Percentiles rank a stretch among this genome's conserved stretches.
Evolutionary conservation across 2,329 filamentous ascomycete genomes (phyloP).

Genomic region (Dothideomycetes sp.): DNA sequence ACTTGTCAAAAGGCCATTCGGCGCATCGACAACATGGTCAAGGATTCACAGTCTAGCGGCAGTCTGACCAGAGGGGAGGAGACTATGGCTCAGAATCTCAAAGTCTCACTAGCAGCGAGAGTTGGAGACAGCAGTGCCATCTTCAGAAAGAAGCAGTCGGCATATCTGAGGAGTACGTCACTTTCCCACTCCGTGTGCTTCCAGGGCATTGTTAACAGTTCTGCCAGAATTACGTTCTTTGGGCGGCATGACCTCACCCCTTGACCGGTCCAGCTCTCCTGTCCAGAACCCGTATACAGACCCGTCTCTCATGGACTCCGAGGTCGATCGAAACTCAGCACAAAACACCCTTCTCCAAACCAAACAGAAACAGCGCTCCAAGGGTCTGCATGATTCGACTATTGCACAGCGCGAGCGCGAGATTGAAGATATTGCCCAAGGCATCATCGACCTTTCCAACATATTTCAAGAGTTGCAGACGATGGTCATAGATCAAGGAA

Average conservation of each 20-base stretch:
- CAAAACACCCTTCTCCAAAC: conserved; percentile 81
- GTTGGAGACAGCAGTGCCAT: conserved; percentile 86
- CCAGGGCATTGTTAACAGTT: conserved; percentile 33
- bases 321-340: conserved; percentile 85
- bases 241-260: conserved; percentile 40
- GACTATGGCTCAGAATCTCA: conserved; percentile 92
- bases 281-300: conserved; percentile 63
- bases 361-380: conserved; percentile 52
- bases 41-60: conserved; percentile 64
- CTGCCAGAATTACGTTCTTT: conserved; percentile 33
- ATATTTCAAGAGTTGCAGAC: conserved; percentile 92
- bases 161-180: conserved; percentile 77
- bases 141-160: conserved; percentile 95
- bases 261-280: conserved; percentile 38
- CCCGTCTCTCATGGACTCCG: conserved; percentile 83
- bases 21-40: conserved; percentile 77
- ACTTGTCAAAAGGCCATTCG: conserved; percentile 84
- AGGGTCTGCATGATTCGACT: conserved; percentile 62
- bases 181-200: conserved; percentile 25
- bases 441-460: conserved; percentile 93
- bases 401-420: conserved; percentile 91
- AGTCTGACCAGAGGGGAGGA: conserved; percentile 75
- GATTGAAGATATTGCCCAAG: conserved; percentile 95
- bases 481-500: conserved; percentile 60
- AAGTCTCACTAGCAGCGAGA: conserved; percentile 76